A percentile compares a stretch with the other conserved stretches of the same genome.
Evolutionary conservation across 2,329 filamentous ascomycete species (phyloP).

Genomic region (Lasiodiplodia gonubiensis): DNA sequence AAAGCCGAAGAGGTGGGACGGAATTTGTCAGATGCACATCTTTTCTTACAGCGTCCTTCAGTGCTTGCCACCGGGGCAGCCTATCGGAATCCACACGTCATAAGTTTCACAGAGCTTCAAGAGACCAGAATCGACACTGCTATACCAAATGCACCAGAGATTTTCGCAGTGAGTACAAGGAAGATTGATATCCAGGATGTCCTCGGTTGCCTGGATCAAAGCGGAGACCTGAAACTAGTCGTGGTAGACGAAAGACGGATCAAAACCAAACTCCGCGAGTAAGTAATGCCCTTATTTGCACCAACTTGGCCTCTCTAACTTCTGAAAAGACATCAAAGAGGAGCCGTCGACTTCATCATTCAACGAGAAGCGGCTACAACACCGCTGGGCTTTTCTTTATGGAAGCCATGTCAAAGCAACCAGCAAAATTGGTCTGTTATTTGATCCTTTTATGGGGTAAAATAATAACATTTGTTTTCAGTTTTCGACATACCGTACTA

Average conservation of each 20-base stretch:
- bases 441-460: too few relatives aligned
- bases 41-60: neutral
- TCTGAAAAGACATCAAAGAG: neutral
- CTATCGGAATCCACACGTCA: neutral
- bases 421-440: neutral
- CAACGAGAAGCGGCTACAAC: neutral
- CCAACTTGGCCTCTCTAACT: neutral
- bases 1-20: neutral
- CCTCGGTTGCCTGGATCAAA: neutral
- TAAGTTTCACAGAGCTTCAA: neutral
- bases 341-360: neutral
- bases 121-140: neutral
- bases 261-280: neutral
- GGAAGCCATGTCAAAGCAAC: neutral
- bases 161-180: neutral
- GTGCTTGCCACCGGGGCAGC: neutral
- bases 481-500: conserved; percentile 33
- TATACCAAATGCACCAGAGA: neutral
- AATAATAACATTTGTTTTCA: neutral
- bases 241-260: neutral
- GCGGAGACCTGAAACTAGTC: neutral
- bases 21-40: neutral
- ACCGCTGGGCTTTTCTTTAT: neutral
- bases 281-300: fast-evolving
- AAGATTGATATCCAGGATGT: neutral